A percentile compares a stretch with the other conserved stretches of the same genome.
Conservation (phyloP, 2,329 filamentous ascomycete genomes). For the Hyphodiscus sp. region DNA sequence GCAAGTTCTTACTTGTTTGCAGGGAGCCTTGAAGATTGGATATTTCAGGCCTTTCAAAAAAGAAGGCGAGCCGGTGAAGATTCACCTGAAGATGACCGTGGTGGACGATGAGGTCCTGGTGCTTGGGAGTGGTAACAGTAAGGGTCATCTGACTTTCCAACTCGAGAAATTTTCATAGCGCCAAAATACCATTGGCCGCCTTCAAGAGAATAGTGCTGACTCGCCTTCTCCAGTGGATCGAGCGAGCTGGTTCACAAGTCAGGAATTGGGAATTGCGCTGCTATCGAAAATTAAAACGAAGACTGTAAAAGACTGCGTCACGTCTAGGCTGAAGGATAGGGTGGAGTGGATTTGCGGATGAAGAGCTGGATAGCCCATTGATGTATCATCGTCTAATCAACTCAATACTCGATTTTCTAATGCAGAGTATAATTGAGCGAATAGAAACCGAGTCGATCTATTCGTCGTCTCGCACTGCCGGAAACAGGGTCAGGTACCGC, state of each 20-base stretch:
- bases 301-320: constrained; percentile 9
- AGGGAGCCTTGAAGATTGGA: constrained; percentile 21
- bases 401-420: too few relatives aligned
- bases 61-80: constrained; percentile 56
- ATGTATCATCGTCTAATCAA: too few relatives aligned
- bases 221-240: constrained; percentile 49
- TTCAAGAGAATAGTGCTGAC: too few relatives aligned
- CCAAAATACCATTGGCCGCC: too few relatives aligned
- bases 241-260: constrained; percentile 81
- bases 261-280: constrained; percentile 67
- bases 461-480: too few relatives aligned
- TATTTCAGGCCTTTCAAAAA: constrained; percentile 27
- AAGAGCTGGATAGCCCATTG: neutral
- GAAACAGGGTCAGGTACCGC: too few relatives aligned
- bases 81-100: constrained; percentile 71
- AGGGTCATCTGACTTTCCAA: too few relatives aligned
- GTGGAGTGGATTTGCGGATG: constrained; percentile 4
- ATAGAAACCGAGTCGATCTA: too few relatives aligned
- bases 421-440: too few relatives aligned
- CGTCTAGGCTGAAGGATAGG: constrained; percentile 14
- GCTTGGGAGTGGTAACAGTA: constrained; percentile 67
- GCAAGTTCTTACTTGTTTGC: neutral
- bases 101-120: constrained; percentile 63
- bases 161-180: too few relatives aligned
- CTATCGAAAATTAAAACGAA: constrained; percentile 36